Base-by-base conservation (phyloP, 257 asterid genomes). In the Solanum sitiens region DNA sequence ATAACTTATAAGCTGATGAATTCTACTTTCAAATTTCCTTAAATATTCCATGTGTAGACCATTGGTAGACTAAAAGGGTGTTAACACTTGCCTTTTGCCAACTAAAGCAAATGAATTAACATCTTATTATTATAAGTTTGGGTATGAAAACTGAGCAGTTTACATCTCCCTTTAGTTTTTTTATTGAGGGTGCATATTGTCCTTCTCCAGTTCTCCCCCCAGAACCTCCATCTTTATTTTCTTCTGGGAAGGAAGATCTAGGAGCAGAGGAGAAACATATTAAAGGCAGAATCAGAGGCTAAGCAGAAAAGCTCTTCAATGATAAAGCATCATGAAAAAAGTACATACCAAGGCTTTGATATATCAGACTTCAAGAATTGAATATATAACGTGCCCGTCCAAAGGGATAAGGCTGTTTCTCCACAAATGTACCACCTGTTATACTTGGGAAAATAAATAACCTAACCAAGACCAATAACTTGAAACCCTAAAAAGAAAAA, bases 401-500 rank as follows among this genome's bases (percentile, higher is more conserved):
- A 97, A 87, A 95, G 87, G 91, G 95, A 91, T 93, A 97, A 87
- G 50, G 93, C 95, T 83, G 99, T 90, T 93, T 97, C 99, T 93
- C 90, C 98, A 68, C 88, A 94, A 89, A 97, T 93, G 94, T 96
- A 97, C 99, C 97, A 97, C 99, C 99, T 97, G 93, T 88, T 84
- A 82, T 79, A 89, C 87, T 82, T 76, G 44, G 83, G 30, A 39
- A 47, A 80, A 32, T 50, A 11, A 82, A 50, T 32, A 47, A 32
- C 21, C 44, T 11, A 3, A 32, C 70, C 85, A 30, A 50, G 44
- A 30, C 85, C 20, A 30, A 16, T 82, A 50, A 20, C 70, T 16
- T 30, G 39, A 82, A 47, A 50, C 30, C 13, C 44, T 50, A 11
- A 42, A 25, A 77, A 13, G 37, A 14, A 23, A 40, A 16, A 45